Evolutionary conservation across 768 basidiomycete genomes (phyloP).

Genomic region (Termitomyces sp.): DNA sequence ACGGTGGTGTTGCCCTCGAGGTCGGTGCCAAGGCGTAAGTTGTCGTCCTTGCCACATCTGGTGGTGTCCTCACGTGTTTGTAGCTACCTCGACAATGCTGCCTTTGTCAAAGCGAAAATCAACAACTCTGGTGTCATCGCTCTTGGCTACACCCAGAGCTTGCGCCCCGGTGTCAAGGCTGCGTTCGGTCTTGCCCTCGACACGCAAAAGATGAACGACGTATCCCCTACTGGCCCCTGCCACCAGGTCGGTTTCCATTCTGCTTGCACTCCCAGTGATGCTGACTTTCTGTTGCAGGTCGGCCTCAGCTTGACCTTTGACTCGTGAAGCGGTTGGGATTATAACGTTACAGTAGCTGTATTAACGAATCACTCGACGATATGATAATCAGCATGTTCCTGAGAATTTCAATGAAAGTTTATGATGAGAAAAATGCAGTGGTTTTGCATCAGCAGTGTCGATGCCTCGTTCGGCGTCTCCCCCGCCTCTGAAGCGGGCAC

Average conservation of each 20-base stretch:
- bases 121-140: conserved; percentile 92
- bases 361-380: conserved; percentile 11
- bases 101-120: conserved; percentile 98
- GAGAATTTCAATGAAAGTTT: neutral
- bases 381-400: neutral
- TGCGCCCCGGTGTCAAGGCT: conserved; percentile 91
- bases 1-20: conserved; percentile 83
- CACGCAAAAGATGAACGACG: conserved; percentile 85
- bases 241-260: conserved; percentile 56
- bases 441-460: neutral
- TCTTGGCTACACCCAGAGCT: conserved; percentile 88
- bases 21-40: conserved; percentile 93
- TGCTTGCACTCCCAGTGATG: neutral
- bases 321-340: conserved; percentile 40
- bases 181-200: conserved; percentile 94
- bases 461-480: conserved; percentile 24
- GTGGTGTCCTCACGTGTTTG: neutral
- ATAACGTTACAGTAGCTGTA: conserved; percentile 29
- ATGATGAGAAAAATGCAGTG: neutral
- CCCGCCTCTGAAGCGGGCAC: conserved; percentile 26
- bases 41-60: neutral
- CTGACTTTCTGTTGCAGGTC: conserved; percentile 33
- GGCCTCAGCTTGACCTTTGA: conserved; percentile 76
- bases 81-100: conserved; percentile 80
- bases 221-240: conserved; percentile 53